A percentile compares a stretch with the other conserved stretches of the same genome.
phyloP scores from a whole-genome alignment of 768 basidiomycete genomes.

The Boletellus sp. region DNA sequence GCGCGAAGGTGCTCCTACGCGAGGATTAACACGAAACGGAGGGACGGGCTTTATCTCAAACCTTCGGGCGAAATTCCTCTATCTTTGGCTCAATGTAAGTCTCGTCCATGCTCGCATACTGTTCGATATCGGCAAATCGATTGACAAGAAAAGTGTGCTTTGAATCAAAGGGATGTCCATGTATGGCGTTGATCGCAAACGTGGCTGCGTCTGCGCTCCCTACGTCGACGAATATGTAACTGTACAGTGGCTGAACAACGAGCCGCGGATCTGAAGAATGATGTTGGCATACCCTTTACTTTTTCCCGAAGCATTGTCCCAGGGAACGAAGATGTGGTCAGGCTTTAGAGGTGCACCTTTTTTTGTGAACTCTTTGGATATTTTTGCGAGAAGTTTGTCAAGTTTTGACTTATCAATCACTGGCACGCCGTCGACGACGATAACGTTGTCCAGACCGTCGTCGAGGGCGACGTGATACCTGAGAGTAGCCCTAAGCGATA shows the following conservation, averaged over 20 bases:
- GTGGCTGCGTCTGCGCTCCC: conserved; percentile 66
- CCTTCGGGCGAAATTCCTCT: conserved; percentile 74
- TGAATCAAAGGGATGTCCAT: conserved; percentile 82
- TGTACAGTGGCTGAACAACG: conserved; percentile 27
- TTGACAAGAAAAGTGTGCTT: conserved; percentile 83
- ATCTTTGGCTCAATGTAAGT: conserved; percentile 69
- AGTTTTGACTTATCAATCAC: conserved; percentile 83
- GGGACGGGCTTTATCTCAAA: conserved; percentile 25
- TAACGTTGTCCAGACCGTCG: conserved; percentile 83
- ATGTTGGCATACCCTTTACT: conserved; percentile 77
- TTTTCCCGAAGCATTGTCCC: conserved; percentile 77
- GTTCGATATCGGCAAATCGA: conserved; percentile 87
- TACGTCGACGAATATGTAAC: conserved; percentile 82
- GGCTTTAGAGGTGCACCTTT: conserved; percentile 75
- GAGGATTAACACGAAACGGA: conserved; percentile 5
- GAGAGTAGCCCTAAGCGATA: conserved; percentile 10
- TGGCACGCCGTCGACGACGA: conserved; percentile 92
- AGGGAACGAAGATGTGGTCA: conserved; percentile 82
- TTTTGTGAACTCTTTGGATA: conserved; percentile 79
- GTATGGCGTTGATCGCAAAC: conserved; percentile 60
- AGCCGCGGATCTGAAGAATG: not conserved
- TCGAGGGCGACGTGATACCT: conserved; percentile 86
- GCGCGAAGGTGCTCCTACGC: conserved; percentile 88
- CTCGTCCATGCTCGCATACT: conserved; percentile 72
- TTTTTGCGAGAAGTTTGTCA: conserved; percentile 74